A percentile compares a stretch with the other conserved stretches of the same genome.
phyloP scores from a whole-genome alignment of 1,139 yeast species.

The Yamadazyma mexicana region DNA sequence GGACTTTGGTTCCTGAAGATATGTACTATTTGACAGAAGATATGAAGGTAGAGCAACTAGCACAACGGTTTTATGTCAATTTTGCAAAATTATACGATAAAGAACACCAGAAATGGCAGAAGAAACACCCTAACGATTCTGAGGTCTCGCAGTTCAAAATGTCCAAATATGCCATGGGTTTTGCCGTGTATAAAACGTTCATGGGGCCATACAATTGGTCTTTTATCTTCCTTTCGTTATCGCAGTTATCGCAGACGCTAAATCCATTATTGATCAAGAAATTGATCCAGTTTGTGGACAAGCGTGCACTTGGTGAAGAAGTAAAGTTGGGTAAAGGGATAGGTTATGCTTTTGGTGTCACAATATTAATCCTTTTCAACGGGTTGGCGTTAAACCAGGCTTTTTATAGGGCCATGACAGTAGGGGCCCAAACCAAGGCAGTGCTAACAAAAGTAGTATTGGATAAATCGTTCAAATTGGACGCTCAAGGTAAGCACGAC shows the following conservation, averaged over 20 bases:
- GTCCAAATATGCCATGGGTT: constrained; percentile 17
- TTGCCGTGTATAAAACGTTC: constrained; percentile 31
- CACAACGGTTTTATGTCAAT: constrained; percentile 28
- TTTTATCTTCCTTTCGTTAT: constrained; percentile 20
- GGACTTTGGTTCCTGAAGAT: constrained; percentile 68
- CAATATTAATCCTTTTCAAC: constrained; percentile 26
- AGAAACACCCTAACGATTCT: constrained; percentile 25
- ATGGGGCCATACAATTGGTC: constrained; percentile 26
- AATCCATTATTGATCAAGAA: constrained; percentile 32
- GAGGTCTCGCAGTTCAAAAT: constrained; percentile 25
- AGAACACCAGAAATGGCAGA: constrained; percentile 14
- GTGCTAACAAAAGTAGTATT: constrained; percentile 66
- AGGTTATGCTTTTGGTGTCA: constrained; percentile 38
- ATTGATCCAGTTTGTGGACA: constrained; percentile 30
- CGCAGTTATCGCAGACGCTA: constrained; percentile 23
- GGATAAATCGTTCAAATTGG: constrained; percentile 65
- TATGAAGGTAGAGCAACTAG: constrained; percentile 49
- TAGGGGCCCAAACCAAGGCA: constrained; percentile 68
- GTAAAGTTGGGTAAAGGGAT: constrained; percentile 30
- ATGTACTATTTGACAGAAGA: constrained; percentile 55
- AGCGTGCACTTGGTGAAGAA: constrained; percentile 23
- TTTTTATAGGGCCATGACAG: constrained; percentile 28
- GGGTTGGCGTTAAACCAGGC: constrained; percentile 28
- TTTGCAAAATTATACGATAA: constrained; percentile 35
- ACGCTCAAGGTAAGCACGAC: constrained; percentile 55